A percentile compares a stretch with the other conserved stretches of the same genome.
Conservation (phyloP, 129 eudicot genomes). For the Mikania micrantha region DNA sequence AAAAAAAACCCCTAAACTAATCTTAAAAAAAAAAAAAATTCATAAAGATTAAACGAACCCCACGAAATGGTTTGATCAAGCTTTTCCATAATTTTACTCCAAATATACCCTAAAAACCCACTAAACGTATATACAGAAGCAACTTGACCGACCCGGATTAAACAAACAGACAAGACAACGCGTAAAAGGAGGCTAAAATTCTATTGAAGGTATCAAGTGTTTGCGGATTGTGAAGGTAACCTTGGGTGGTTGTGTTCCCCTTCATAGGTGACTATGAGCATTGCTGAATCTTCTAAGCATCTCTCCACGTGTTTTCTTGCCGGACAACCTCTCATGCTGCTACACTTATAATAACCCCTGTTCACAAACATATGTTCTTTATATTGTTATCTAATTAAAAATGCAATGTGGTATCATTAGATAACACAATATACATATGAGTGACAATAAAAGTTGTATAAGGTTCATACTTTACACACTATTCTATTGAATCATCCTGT, state of each 20-base stretch:
- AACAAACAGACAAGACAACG: conserved; percentile 11
- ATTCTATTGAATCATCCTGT: neutral
- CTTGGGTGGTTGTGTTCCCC: conserved; percentile 96
- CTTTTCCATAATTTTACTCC: conserved; percentile 17
- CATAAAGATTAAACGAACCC: conserved; percentile 11
- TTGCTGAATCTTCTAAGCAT: conserved; percentile 84
- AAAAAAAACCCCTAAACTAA: conserved; percentile 6
- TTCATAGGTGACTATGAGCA: conserved; percentile 97
- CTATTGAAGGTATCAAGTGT: conserved; percentile 26
- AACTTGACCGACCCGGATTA: neutral
- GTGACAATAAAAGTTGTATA: neutral
- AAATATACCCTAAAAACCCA: conserved; percentile 10
- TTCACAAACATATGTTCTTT: conserved; percentile 5
- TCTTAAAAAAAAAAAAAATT: conserved; percentile 13
- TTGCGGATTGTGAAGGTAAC: conserved; percentile 68
- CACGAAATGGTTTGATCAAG: neutral
- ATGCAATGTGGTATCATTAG: neutral
- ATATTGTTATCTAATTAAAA: neutral
- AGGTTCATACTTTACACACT: neutral
- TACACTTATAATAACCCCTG: conserved; percentile 98
- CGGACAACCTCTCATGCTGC: conserved; percentile 98
- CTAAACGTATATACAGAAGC: conserved; percentile 24
- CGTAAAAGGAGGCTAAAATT: neutral
- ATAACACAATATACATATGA: conserved; percentile 1
- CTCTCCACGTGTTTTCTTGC: conserved; percentile 98